phyloP scores from a whole-genome alignment of 1,284 basidiomycete genomes.

The Leccinum solheimii region DNA sequence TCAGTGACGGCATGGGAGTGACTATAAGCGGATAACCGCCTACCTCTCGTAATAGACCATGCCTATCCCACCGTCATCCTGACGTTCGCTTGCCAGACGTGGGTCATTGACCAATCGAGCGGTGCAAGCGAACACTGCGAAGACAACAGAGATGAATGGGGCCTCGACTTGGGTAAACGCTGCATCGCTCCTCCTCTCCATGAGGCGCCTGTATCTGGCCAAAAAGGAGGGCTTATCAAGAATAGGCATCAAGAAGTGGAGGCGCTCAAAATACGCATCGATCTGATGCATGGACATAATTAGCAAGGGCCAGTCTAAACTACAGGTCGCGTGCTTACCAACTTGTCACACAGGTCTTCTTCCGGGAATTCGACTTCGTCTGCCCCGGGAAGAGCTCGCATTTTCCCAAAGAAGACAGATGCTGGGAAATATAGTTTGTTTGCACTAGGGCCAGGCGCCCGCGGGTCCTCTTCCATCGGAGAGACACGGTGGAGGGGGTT shows the following conservation, averaged over 20 bases:
- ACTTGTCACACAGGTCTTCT: constrained; percentile 77
- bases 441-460: constrained; percentile 68
- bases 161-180: constrained; percentile 56
- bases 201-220: constrained; percentile 65
- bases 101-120: constrained; percentile 76
- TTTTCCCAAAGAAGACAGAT: constrained; percentile 84
- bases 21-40: constrained; percentile 20
- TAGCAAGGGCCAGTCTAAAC: constrained; percentile 17
- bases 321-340: constrained; percentile 42
- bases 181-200: constrained; percentile 65
- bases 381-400: constrained; percentile 77
- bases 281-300: constrained; percentile 50
- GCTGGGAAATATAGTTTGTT: constrained; percentile 89
- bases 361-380: constrained; percentile 88
- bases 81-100: constrained; percentile 57
- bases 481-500: constrained; percentile 75
- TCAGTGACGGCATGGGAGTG: constrained; percentile 7
- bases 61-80: constrained; percentile 77
- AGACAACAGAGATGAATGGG: constrained; percentile 75
- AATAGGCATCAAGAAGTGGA: constrained; percentile 84
- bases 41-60: constrained; percentile 86
- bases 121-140: constrained; percentile 82
- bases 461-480: constrained; percentile 79
- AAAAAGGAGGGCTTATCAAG: constrained; percentile 82
- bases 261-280: constrained; percentile 78